phyloP scores from a whole-genome alignment of 2,329 filamentous ascomycete genomes.

The Aspergillus tubingensis region DNA sequence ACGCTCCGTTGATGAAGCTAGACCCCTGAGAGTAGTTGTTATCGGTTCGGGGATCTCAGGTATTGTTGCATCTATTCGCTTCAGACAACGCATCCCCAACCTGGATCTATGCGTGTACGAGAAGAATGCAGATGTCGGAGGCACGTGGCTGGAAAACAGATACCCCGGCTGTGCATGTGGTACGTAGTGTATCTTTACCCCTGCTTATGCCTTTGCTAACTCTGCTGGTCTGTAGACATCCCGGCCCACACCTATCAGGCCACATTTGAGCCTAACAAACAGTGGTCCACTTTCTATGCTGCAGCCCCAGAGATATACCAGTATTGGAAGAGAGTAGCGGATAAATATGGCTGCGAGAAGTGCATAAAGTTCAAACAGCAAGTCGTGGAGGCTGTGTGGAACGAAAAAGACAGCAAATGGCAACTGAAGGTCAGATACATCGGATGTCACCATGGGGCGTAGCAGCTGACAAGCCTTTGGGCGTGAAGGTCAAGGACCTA shows the following conservation, averaged over 20 bases:
- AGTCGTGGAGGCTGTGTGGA: constrained; percentile 48
- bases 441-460: neutral
- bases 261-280: constrained; percentile 50
- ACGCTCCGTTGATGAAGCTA: constrained; percentile 35
- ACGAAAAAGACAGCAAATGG: constrained; percentile 38
- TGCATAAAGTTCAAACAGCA: constrained; percentile 51
- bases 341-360: constrained; percentile 49
- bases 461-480: neutral
- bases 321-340: constrained; percentile 50
- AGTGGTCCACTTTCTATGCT: constrained; percentile 54
- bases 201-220: neutral
- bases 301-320: constrained; percentile 51
- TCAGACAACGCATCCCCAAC: constrained; percentile 41
- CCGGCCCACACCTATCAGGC: constrained; percentile 54
- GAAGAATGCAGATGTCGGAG: constrained; percentile 38
- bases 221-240: constrained; percentile 38
- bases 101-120: constrained; percentile 39
- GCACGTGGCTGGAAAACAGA: constrained; percentile 39
- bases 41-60: constrained; percentile 45
- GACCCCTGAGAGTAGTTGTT: constrained; percentile 37
- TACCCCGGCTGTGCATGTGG: constrained; percentile 42
- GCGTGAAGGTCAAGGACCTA: constrained; percentile 26
- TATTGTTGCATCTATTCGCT: constrained; percentile 40
- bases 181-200: constrained; percentile 16
- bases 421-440: constrained; percentile 24